A percentile compares a stretch with the other conserved stretches of the same genome.
Conservation (phyloP, 495 filamentous ascomycete species). For the Daldinia concentrica region DNA sequence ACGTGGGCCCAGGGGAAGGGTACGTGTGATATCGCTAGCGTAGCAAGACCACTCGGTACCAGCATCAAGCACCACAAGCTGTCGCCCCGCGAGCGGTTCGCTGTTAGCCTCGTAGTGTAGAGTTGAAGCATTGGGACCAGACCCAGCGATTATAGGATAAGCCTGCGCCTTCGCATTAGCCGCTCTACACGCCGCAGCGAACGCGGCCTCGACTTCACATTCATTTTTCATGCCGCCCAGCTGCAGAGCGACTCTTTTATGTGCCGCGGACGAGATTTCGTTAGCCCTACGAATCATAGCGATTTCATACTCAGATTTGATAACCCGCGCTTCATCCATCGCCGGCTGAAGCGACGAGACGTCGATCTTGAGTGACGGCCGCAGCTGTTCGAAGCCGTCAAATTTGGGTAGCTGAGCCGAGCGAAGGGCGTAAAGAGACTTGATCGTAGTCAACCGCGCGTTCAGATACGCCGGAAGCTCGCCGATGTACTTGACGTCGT, state of each 20-base stretch:
- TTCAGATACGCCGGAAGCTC: slow-evolving; percentile 49
- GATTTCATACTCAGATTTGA: slow-evolving; percentile 86
- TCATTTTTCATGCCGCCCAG: slow-evolving; percentile 75
- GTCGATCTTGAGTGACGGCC: slow-evolving; percentile 51
- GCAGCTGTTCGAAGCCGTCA: slow-evolving; percentile 45
- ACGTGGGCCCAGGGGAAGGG: slow-evolving; percentile 71
- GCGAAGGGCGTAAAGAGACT: slow-evolving; percentile 55
- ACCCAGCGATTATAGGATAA: slow-evolving; percentile 86
- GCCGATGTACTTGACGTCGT: slow-evolving; percentile 56
- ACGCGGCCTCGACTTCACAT: slow-evolving; percentile 81
- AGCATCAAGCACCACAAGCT: slow-evolving; percentile 84
- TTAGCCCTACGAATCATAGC: slow-evolving; percentile 81
- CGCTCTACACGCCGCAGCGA: slow-evolving; percentile 73
- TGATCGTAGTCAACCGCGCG: slow-evolving; percentile 43
- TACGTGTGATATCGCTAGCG: slow-evolving; percentile 89
- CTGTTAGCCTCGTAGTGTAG: slow-evolving; percentile 90
- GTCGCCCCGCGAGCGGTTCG: slow-evolving; percentile 68
- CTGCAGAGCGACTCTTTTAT: slow-evolving; percentile 69
- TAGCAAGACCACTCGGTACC: slow-evolving; percentile 88
- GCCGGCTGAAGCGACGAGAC: slow-evolving; percentile 64
- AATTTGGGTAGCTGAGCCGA: slow-evolving; percentile 53
- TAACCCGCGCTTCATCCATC: slow-evolving; percentile 75
- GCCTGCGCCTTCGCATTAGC: slow-evolving; percentile 79
- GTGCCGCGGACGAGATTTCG: slow-evolving; percentile 75
- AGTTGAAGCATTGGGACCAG: slow-evolving; percentile 78